Evolutionary conservation across 805 yeast genomes (phyloP).

Genomic region (Teunomyces gatunensis): DNA sequence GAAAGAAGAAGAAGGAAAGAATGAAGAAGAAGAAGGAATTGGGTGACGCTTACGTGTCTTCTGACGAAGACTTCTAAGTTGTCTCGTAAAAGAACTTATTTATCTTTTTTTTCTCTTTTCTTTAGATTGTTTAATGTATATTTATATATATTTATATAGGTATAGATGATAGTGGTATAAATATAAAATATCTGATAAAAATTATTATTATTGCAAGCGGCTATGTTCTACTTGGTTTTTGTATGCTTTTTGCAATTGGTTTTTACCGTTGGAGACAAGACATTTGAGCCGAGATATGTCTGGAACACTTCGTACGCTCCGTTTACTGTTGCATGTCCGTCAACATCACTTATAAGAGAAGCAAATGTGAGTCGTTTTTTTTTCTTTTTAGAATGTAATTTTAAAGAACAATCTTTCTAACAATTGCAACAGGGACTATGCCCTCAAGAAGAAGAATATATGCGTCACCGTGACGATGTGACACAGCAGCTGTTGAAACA

Average conservation of each 20-base stretch:
- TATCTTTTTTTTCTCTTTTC: background rate
- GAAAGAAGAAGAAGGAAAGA: constrained; percentile 99
- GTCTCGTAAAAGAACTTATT: background rate
- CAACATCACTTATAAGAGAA: constrained; percentile 14
- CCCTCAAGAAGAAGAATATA: constrained; percentile 23
- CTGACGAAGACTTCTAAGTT: constrained; percentile 69
- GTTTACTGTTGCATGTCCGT: constrained; percentile 23
- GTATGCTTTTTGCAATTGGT: background rate
- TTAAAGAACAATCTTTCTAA: constrained; percentile 9
- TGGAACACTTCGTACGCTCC: constrained; percentile 24
- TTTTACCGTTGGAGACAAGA: background rate
- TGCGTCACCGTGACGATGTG: constrained; percentile 23
- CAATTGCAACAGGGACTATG: constrained; percentile 11
- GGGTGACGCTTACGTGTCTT: constrained; percentile 97
- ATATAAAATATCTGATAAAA: constrained; percentile 1
- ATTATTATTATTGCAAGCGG: background rate
- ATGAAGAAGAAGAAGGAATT: constrained; percentile 99
- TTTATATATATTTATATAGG: constrained; percentile 6
- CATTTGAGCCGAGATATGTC: background rate
- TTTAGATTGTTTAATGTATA: constrained; percentile 2
- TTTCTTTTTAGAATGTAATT: background rate
- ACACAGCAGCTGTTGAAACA: constrained; percentile 27
- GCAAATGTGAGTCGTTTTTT: constrained; percentile 15
- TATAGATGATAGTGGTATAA: constrained; percentile 5
- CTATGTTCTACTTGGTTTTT: constrained; percentile 3